Base-by-base conservation (phyloP, 306 rosid genomes). In the Arachis stenosperma region DNA sequence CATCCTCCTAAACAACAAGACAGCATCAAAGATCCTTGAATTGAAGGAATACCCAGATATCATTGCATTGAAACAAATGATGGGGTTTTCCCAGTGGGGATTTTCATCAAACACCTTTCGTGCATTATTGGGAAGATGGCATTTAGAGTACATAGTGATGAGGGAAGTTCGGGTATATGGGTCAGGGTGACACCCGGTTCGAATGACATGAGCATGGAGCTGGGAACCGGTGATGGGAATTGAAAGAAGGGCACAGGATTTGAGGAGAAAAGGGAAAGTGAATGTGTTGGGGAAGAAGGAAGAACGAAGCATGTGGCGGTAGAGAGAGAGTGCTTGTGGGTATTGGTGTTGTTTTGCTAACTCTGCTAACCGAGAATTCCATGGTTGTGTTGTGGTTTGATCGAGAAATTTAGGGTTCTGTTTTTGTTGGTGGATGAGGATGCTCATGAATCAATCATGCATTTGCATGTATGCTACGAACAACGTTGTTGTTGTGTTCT, bases 221-320 rank as follows among this genome's bases (percentile, higher is more conserved):
- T 82, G 89, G 3, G 82, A 74, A 0, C 89, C 98, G 12, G 83
- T 74, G 13, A 83, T 47, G 52, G 92, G 87, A 37, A 86, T 86
- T 2, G 87, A 79, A 62, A 90, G 90, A 22, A 85, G 70, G 42
- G 96, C 96, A 61, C 92, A 91, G 7, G 94, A 91, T 67, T 93
- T 93, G 92, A 93, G 88, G 55, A 81, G 88, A 55, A 89, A 87
- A 3, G 98, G 97, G 76, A 90, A 93, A 4, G 96, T 88, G 85
- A 89, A 93, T 54, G 89, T 78, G 80, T 88, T 79, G 66, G 97
- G 97, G 37, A 78, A 69, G 73, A 74, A 81, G 13, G 89, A 92
- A 53, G 77, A 84, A 6, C 94, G 91, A 77, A 93, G 97, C 88
- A 91, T 91, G 71, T 87, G 80, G 70, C 85, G 84, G 73, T 87